Conservation (phyloP, 495 filamentous ascomycete genomes). For the Neurospora sublineolata region DNA sequence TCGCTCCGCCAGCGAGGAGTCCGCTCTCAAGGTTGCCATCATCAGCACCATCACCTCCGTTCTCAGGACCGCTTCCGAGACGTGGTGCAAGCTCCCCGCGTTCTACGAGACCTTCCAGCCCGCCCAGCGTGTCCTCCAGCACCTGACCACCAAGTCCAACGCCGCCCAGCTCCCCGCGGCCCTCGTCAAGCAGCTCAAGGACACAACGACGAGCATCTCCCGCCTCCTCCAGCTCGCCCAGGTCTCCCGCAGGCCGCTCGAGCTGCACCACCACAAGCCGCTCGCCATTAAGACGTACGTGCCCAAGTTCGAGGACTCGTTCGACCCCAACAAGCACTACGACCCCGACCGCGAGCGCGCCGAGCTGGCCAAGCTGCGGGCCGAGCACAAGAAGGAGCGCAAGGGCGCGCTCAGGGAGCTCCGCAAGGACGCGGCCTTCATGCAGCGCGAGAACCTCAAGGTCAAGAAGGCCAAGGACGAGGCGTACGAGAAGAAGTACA, state of each 20-base stretch:
- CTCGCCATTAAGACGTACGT: conserved; percentile 79
- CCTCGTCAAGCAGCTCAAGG: conserved; percentile 25
- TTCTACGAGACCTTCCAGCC: conserved; percentile 65
- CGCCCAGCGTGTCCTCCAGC: conserved; percentile 40
- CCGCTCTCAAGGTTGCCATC: conserved; percentile 45
- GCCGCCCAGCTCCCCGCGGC: conserved; percentile 33
- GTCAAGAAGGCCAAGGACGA: conserved; percentile 86
- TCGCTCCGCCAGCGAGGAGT: conserved; percentile 9
- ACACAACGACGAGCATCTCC: conserved; percentile 34
- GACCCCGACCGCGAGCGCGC: conserved; percentile 81
- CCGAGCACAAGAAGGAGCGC: conserved; percentile 85
- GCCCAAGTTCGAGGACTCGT: conserved; percentile 93
- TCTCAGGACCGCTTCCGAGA: conserved; percentile 45
- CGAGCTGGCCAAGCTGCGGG: conserved; percentile 67
- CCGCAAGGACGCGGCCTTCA: conserved; percentile 84
- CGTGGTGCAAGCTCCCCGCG: conserved; percentile 56
- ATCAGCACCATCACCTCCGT: conserved; percentile 45
- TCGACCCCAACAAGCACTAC: conserved; percentile 91
- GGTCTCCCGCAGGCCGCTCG: conserved; percentile 59
- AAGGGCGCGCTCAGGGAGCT: conserved; percentile 94
- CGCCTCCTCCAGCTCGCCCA: conserved; percentile 44
- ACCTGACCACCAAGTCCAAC: conserved; percentile 41
- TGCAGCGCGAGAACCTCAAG: conserved; percentile 75
- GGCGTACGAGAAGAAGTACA: conserved; percentile 91
- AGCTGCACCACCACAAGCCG: conserved; percentile 80